Evolutionary conservation across 2,329 filamentous ascomycete genomes (phyloP).

Genomic region (Venturia nashicola): DNA sequence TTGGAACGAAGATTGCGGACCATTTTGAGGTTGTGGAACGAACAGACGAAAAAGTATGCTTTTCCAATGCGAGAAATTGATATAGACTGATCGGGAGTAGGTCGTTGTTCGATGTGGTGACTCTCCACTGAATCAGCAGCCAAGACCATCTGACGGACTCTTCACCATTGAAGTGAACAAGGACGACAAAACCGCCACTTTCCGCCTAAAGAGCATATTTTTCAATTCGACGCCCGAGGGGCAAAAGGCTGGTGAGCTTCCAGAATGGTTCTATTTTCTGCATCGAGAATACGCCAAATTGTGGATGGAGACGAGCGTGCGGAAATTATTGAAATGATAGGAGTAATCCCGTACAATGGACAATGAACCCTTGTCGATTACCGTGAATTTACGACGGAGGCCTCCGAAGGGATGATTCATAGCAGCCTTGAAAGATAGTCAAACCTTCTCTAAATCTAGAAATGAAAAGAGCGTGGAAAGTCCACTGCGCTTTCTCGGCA

Average conservation of each 20-base stretch:
- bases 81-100: slow-evolving; percentile 12
- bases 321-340: slow-evolving; percentile 21
- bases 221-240: slow-evolving; percentile 26
- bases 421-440: not conserved
- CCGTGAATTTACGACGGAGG: not conserved
- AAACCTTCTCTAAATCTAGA: not conserved
- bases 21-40: slow-evolving; percentile 30
- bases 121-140: slow-evolving; percentile 20
- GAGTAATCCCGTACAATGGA: not conserved
- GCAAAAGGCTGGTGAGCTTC: slow-evolving; percentile 17
- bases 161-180: slow-evolving; percentile 28
- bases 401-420: not conserved
- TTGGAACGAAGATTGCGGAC: slow-evolving; percentile 26
- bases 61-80: not conserved
- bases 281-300: slow-evolving; percentile 27
- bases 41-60: slow-evolving; percentile 21
- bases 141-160: slow-evolving; percentile 22
- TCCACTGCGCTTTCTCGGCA: too few species aligned
- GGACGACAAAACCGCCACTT: slow-evolving; percentile 24
- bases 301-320: slow-evolving; percentile 29
- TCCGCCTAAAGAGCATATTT: slow-evolving; percentile 28
- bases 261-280: slow-evolving; percentile 19
- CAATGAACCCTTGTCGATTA: not conserved
- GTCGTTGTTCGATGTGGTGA: slow-evolving; percentile 27
- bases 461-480: too few species aligned